Evolutionary conservation across 768 basidiomycete genomes (phyloP), one percentile per base, ranked within the genome.

Genomic region (Leucocoprinus leucothites): DNA sequence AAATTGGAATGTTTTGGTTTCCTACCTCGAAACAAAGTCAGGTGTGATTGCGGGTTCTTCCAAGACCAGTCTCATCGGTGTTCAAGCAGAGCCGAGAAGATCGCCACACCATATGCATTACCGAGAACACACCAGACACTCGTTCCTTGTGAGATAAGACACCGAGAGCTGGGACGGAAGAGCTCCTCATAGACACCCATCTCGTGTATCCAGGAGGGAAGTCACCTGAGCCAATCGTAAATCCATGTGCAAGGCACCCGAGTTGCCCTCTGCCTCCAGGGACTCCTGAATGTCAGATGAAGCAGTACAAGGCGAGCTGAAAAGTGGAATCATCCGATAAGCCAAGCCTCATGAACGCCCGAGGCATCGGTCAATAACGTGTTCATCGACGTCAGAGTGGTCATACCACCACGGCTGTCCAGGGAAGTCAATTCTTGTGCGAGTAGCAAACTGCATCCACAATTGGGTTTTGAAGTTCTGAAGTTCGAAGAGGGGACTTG

Each of bases 391-490:
- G 50, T 43, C 38, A 51, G 22, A 41, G 36, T 7, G 34, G 14
- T 31, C 44, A 54, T 47, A 21, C 53, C 36, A 54, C 53, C 45
- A 31, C 45, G 46, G 53, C 28, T 42, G 26, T 31, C 41, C 40
- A 38, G 26, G 24, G 19, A 40, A 8, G 25, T 40, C 50, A 40
- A 43, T 43, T 22, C 26, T 28, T 25, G 34, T n/a, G 35, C 41
- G 14, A 7, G 16, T 14, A 18, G 6, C 40, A 40, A 55, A 48
- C 19, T 24, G 53, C 13, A 55, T 41, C 24, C 9, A 36, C 11
- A 14, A 28, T 13, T 14, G 34, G 51, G 26, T 36, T 22, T 28
- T 16, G 16, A 28, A 36, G 22, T 16, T 8, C 16, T n/a, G n/a
- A n/a, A n/a, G n/a, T n/a, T n/a, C n/a, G n/a, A 3, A 16, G 18